Evolutionary conservation across 1,284 basidiomycete genomes (phyloP), one percentile per base, ranked within the genome.

Genomic region (Trametes polyzona): DNA sequence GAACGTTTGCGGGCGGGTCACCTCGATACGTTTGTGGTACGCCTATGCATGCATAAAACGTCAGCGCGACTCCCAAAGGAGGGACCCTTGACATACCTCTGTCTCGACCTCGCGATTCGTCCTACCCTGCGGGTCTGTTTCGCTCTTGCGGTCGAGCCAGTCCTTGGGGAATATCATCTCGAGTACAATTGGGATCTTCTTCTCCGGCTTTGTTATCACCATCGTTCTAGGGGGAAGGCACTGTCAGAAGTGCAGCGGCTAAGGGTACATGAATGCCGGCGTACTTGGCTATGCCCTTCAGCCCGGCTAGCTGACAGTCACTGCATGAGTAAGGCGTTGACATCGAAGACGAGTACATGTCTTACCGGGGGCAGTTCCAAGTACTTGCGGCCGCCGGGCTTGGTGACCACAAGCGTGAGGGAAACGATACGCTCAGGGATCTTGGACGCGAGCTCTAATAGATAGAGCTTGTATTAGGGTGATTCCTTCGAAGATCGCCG

Each of bases 361-460:
- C 83, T 55, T 65, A 87, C 86, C 0, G 87, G 83, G 26, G 86
- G 81, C 8, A 88, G 65, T 60, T 88, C 86, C 24, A 77, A 74
- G 78, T 80, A 85, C 7, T 74, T 68, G 36, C 72, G 66, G 0
- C 84, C 83, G 23, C 87, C 91, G 4, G 90, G 79, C 1, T 84
- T 88, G 0, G 93, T 94, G 1, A 90, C 90, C 16, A 78, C 74
- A 1, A 95, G 77, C 2, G 81, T 77, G 35, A 94, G 79, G 2
- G 90, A 90, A 8, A 74, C 71, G 35, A 93, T 86, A 23, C 88
- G 81, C 12, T 84, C 72, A 0, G 90, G 85, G 32, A 93, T 87
- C 29, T 79, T 79, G 41, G 72, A 79, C 1, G 90, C 83, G 23
- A 93, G 75, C 63, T 91, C 89, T 87, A 57, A 8, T 9, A 6